phyloP scores from a whole-genome alignment of 1,284 basidiomycete genomes.

The Microbotryum scabiosae region DNA sequence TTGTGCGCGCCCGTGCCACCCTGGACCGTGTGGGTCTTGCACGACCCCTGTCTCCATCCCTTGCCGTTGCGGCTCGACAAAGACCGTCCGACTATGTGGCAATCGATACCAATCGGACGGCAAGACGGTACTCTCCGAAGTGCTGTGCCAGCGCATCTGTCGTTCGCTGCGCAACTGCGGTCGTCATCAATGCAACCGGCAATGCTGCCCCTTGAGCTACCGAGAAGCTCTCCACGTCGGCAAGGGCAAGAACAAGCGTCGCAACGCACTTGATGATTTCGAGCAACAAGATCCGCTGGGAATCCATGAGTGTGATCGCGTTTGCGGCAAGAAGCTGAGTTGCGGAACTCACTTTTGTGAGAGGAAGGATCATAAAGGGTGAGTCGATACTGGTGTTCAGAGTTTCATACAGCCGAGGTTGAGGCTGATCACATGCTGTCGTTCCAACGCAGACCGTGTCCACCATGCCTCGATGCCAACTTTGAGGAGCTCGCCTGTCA shows the following conservation, averaged over 20 bases:
- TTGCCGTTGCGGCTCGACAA: constrained; percentile 34
- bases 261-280: constrained; percentile 3
- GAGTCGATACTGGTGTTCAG: not conserved
- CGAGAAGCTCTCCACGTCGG: constrained; percentile 39
- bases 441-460: constrained; percentile 48
- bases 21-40: constrained; percentile 9
- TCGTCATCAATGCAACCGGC: constrained; percentile 65
- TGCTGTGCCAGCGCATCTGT: constrained; percentile 70
- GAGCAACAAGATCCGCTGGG: constrained; percentile 33
- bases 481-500: constrained; percentile 82
- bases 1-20: constrained; percentile 53
- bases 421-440: not conserved
- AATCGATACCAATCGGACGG: constrained; percentile 2
- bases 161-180: constrained; percentile 45
- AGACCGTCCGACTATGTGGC: constrained; percentile 21
- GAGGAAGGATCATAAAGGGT: constrained; percentile 62
- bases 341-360: constrained; percentile 48
- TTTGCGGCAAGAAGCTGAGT: constrained; percentile 35
- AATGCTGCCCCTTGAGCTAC: constrained; percentile 75
- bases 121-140: constrained; percentile 41
- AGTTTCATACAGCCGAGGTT: not conserved
- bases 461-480: constrained; percentile 68
- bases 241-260: constrained; percentile 49
- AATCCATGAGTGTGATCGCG: constrained; percentile 22
- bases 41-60: constrained; percentile 26